Evolutionary conservation across 2,329 filamentous ascomycete genomes (phyloP), one percentile per base, ranked within the genome.

Genomic region (Scedosporium aurantiacum): DNA sequence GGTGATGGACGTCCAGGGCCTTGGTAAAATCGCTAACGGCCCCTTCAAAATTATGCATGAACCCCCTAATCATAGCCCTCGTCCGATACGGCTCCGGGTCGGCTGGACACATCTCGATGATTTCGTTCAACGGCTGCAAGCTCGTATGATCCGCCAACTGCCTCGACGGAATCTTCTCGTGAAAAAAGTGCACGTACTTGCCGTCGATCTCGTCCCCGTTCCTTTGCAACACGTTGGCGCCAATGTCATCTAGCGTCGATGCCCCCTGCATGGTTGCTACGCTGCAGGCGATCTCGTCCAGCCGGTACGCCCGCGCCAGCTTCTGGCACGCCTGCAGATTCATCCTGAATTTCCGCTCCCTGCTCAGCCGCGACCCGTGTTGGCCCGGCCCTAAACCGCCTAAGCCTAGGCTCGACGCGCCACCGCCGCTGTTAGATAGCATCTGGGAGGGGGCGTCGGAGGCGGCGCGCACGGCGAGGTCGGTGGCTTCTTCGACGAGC

Each of bases 141-240:
- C 83, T 86, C 7, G 89, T 92, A 67, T 82, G 86, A 67, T 90
- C 83, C 41, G 85, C 87, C 70, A 94, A 76, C 70, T 88, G 85
- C 50, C 87, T 78, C 47, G 85, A 88, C 1, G 89, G 88, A 27
- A 94, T 92, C 80, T 93, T 94, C 74, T 95, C 89, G 73, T 93
- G 89, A 72, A 95, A 95, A 75, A 93, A 94, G 70, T 94, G 88
- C n/a, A 94, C 90, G 70, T 94, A 94, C 72, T 87, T 88, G 28
- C 89, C 90, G 68, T 94, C 88, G 52, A 79, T 73, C 68, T 91
- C 85, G 58, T 79, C 71, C n/a, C 83, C 78, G 63, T 83, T 86
- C 63, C 89, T 80, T 70, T 89, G 84, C 64, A 94, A 74, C 37
- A 95, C 90, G 64, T 88, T 77, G 5, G 81, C 79, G 2, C 87